phyloP scores from a whole-genome alignment of 2,329 filamentous ascomycete genomes.

The Rugonectria rugulosa region DNA sequence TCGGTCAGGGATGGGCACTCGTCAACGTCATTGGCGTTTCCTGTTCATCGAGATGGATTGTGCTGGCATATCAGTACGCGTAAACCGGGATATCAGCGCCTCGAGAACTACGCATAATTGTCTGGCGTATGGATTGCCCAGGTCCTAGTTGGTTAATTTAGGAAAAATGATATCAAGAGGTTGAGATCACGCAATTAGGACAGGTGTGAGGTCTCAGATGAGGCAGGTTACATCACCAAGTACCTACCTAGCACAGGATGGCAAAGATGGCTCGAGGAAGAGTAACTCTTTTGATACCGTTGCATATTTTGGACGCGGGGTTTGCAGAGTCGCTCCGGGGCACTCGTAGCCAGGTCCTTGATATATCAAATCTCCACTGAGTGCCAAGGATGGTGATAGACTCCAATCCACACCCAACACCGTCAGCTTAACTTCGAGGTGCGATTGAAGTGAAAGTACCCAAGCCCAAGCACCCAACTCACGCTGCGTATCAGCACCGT shows the following conservation, averaged over 20 bases:
- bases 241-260: too few species aligned
- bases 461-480: too few species aligned
- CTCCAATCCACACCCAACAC: background rate
- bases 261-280: background rate
- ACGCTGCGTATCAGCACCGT: too few species aligned
- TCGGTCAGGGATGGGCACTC: background rate
- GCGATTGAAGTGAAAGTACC: too few species aligned
- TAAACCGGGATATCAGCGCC: slow-evolving; percentile 2
- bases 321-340: too few species aligned
- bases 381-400: background rate
- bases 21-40: slow-evolving; percentile 18
- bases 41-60: slow-evolving; percentile 13
- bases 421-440: too few species aligned
- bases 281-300: background rate
- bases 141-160: too few species aligned
- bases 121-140: too few species aligned
- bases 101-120: background rate
- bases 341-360: too few species aligned
- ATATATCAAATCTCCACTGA: background rate
- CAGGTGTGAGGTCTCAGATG: background rate
- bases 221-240: background rate
- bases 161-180: too few species aligned
- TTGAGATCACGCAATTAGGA: too few species aligned
- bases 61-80: too few species aligned
- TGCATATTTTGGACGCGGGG: background rate